Conservation (phyloP, 176 grass and related monocot genomes). For the Poa annua region DNA sequence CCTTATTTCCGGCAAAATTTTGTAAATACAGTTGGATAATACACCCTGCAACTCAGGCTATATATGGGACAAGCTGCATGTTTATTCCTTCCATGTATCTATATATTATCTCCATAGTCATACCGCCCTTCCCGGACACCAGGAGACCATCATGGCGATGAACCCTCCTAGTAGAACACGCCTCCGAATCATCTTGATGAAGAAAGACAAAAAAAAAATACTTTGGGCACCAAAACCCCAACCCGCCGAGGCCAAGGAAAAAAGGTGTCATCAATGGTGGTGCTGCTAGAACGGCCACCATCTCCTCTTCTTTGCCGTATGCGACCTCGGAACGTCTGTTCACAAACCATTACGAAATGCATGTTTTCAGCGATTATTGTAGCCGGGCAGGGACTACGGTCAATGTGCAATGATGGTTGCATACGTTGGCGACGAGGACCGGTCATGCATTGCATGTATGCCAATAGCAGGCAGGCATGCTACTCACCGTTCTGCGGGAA, state of each 20-base stretch:
- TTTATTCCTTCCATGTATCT: slow-evolving; percentile 49
- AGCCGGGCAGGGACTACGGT: not conserved
- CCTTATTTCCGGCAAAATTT: slow-evolving; percentile 61
- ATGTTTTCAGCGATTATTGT: slow-evolving; percentile 23
- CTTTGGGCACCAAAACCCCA: not conserved
- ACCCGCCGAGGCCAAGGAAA: not conserved
- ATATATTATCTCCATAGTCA: slow-evolving; percentile 41
- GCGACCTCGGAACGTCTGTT: slow-evolving; percentile 63
- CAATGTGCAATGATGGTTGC: slow-evolving; percentile 38
- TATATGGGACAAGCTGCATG: slow-evolving; percentile 35
- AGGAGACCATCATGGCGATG: not conserved
- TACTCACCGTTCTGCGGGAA: slow-evolving; percentile 87
- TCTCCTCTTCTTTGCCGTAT: slow-evolving; percentile 78
- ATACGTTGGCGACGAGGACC: slow-evolving; percentile 41
- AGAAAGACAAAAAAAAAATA: slow-evolving; percentile 40
- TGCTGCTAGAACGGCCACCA: slow-evolving; percentile 81
- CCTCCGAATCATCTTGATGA: slow-evolving; percentile 23
- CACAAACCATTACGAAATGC: not conserved
- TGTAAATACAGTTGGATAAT: slow-evolving; percentile 44
- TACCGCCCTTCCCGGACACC: not conserved
- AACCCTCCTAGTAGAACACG: not conserved
- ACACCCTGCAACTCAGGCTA: slow-evolving; percentile 43
- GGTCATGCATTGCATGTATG: slow-evolving; percentile 26
- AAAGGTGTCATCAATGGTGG: slow-evolving; percentile 46
- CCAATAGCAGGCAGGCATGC: slow-evolving; percentile 41